Evolutionary conservation across 2,329 filamentous ascomycete genomes (phyloP).

Genomic region (Epicoccum sorghinum): DNA sequence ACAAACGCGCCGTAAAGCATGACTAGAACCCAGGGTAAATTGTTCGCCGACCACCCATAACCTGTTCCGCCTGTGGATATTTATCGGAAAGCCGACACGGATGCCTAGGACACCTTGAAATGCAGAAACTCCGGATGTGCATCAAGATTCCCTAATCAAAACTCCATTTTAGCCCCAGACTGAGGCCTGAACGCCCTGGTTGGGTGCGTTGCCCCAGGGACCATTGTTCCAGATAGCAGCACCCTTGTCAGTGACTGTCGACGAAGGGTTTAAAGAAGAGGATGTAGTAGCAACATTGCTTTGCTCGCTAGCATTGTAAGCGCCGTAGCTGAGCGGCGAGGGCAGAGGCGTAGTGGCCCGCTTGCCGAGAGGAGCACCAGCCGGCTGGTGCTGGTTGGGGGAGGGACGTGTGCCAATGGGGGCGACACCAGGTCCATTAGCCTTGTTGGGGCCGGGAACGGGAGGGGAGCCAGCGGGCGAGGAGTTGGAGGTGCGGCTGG

Average conservation of each 20-base stretch:
- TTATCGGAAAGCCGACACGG: constrained; percentile 46
- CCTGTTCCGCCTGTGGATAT: constrained; percentile 38
- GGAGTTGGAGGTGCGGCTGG: constrained; percentile 80
- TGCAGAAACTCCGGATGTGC: constrained; percentile 52
- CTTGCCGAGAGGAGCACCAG: constrained; percentile 71
- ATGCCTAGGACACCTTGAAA: constrained; percentile 51
- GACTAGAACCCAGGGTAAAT: constrained; percentile 37
- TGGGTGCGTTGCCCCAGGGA: constrained; percentile 77
- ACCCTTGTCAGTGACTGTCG: constrained; percentile 52
- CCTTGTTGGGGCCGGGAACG: constrained; percentile 66
- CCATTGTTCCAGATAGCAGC: constrained; percentile 73
- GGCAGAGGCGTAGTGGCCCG: constrained; percentile 87
- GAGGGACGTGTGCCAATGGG: constrained; percentile 91
- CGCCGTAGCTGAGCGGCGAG: constrained; percentile 74
- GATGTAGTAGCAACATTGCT: constrained; percentile 55
- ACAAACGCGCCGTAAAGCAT: constrained; percentile 40
- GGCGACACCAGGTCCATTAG: constrained; percentile 71
- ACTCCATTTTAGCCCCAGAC: constrained; percentile 78
- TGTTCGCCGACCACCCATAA: constrained; percentile 43
- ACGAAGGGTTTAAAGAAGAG: constrained; percentile 63
- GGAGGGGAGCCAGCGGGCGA: constrained; percentile 85
- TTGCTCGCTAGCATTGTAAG: constrained; percentile 66
- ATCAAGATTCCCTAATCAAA: constrained; percentile 46
- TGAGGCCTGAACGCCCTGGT: constrained; percentile 83
- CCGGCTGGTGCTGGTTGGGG: constrained; percentile 61